These are phyloP conservation scores for Scenedesmus sp. DNA, from an alignment of 163 green algal species.

Conservation along the genomic window DNA sequence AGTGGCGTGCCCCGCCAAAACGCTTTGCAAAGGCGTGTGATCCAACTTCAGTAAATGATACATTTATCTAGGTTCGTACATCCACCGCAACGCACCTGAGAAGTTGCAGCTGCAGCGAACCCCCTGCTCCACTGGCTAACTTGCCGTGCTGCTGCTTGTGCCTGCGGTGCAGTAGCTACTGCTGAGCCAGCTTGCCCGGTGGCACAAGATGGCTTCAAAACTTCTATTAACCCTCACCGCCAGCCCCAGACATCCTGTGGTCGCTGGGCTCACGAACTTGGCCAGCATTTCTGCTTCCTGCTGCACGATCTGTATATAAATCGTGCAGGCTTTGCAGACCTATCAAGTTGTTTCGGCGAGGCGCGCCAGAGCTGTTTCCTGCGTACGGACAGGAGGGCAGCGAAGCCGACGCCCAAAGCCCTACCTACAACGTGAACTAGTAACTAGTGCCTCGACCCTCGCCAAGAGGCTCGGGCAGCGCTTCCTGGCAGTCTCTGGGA, in stretches of 20 bases:
- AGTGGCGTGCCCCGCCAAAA: not conserved
- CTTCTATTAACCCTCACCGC: not conserved
- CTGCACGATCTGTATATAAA: not conserved
- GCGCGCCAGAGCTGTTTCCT: not conserved
- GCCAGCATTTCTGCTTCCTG: slow-evolving; percentile 14
- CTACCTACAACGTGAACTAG: slow-evolving; percentile 13
- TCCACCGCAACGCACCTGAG: not conserved
- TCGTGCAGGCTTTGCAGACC: not conserved
- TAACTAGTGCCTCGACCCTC: not conserved
- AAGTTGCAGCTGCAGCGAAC: slow-evolving; percentile 37
- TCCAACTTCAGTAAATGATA: not conserved
- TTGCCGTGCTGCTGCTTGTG: slow-evolving; percentile 28
- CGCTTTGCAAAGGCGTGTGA: not conserved
- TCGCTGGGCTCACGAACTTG: slow-evolving; percentile 8
- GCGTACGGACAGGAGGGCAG: not conserved
- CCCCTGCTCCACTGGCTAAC: slow-evolving; percentile 35
- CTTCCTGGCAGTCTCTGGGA: not conserved
- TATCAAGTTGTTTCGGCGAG: not conserved
- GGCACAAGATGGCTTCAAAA: no score
- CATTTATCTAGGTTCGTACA: not conserved
- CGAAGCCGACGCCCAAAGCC: not conserved
- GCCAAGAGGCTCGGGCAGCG: not conserved
- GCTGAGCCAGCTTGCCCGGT: not conserved
- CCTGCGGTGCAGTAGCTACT: slow-evolving; percentile 17
- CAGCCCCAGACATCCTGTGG: slow-evolving; percentile 3